Evolutionary conservation across 2,329 filamentous ascomycete species (phyloP), one percentile per base, ranked within the genome.

Genomic region (Clonostachys chloroleuca): DNA sequence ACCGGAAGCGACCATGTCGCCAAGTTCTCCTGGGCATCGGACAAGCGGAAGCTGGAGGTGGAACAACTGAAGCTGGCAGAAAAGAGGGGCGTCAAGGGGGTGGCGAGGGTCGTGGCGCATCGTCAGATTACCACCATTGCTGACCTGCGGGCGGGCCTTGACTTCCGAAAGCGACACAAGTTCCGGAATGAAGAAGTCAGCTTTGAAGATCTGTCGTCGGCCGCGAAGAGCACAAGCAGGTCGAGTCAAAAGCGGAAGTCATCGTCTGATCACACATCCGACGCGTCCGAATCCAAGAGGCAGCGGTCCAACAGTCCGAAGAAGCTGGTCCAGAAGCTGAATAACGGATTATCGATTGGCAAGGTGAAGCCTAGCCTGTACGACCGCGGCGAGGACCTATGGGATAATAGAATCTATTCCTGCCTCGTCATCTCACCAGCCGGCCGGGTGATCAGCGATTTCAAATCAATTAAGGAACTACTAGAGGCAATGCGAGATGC

Each of bases 401-500:
- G 10, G 36, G 36, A 39, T 10, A 39, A 39, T 39, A 39, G 36
- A 10, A 12, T 39, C 10, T 39, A 14, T 39, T 39, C 36, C 36
- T 39, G 10, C 36, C 13, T 39, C 8, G 10, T 39, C 10, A 39
- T 39, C 36, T 51, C 46, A 5, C 56, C 51, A 2, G 46, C 51
- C 5, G 52, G 56, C 8, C 49, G 49, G 1, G 40, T 52, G 3
- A 36, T 59, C 2, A 42, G 54, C 33, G 43, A 52, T 24, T 70
- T 63, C 47, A 2, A 33, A 10, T 55, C 56, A 3, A 47, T 58
- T 9, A 36, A 13, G 36, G 64, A 72, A 49, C 51, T 73, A 10
- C 55, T 73, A 2, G 50, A 58, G 41, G 58, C 56, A 1, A 49
- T 64, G 16, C 57, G 58, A 6, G 66, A 70, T 46, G 59, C 59